A percentile compares a stretch with the other conserved stretches of the same genome.
These are phyloP conservation scores for Fonsecaea erecta DNA, from an alignment of 2,329 filamentous ascomycete genomes.

Conservation along the genomic window DNA sequence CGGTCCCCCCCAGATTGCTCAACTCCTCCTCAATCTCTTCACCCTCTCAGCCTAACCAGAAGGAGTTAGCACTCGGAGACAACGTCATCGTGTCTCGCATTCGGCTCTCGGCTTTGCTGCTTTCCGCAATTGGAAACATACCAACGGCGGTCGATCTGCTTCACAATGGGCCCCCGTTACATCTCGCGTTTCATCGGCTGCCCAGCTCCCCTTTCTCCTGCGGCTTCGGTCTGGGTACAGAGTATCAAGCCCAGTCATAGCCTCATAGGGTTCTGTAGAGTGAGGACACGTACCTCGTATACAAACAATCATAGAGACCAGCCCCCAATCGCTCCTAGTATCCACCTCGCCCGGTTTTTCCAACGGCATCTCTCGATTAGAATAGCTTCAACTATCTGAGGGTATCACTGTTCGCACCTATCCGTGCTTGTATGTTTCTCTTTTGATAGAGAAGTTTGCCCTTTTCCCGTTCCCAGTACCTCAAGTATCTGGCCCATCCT, in stretches of 20 bases:
- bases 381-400: background rate
- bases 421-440: background rate
- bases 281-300: background rate
- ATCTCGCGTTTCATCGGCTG: background rate
- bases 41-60: background rate
- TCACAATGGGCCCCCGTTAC: background rate
- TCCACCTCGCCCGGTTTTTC: background rate
- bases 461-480: background rate
- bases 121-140: background rate
- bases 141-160: background rate
- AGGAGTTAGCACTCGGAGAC: background rate
- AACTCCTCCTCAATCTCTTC: background rate
- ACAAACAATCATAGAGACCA: background rate
- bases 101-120: background rate
- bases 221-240: background rate
- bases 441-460: background rate
- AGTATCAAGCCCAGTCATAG: background rate
- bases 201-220: background rate
- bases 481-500: too few species aligned
- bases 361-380: background rate
- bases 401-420: background rate
- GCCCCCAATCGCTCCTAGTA: background rate
- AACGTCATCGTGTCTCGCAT: constrained; percentile 3
- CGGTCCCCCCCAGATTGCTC: background rate
- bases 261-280: background rate